Evolutionary conservation across 306 rosid species (phyloP), one percentile per base, ranked within the genome.

Genomic region (Trifolium dubium): DNA sequence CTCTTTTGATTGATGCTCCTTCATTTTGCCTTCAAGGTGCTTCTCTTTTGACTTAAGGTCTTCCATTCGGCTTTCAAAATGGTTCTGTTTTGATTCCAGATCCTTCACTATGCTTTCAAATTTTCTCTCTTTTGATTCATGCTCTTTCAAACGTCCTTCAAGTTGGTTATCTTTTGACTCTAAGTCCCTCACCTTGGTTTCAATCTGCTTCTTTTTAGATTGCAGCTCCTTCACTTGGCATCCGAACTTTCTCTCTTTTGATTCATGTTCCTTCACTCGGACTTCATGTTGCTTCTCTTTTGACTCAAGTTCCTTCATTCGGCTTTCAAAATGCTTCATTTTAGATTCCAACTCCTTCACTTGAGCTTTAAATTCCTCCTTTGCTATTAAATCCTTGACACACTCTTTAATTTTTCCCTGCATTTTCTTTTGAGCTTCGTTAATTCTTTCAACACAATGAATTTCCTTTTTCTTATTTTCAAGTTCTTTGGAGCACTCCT

Each of bases 401-500:
- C 58, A 65, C 58, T 58, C 71, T 49, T 64, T 74, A 46, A 76
- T 17, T 61, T 56, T 56, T 6, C 65, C 41, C 66, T 32, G 31
- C 40, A 37, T 37, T 51, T 61, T 61, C 41, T 53, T 53, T 41
- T 51, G 40, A 50, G 54, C 19, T 13, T 59, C 8, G 1, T 77
- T 8, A 28, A 46, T 4, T 46, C n/a, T 53, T 55, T 58, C 32
- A 44, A 82, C 34, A 32, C 5, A 28, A 32, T 17, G 62, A 23
- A 71, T 39, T 30, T 85, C 80, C 30, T 72, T 64, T 60, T 66
- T 81, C 72, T 75, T 87, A 29, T 43, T 29, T 18, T 66, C 79
- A 71, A 82, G 79, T 56, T 84, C 82, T 71, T 53, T 55, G 43
- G 83, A 50, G 5, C 32, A 49, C 75, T 66, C 59, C 55, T 74